Evolutionary conservation across 495 filamentous ascomycete species (phyloP).

Genomic region (Neurospora cerealis): DNA sequence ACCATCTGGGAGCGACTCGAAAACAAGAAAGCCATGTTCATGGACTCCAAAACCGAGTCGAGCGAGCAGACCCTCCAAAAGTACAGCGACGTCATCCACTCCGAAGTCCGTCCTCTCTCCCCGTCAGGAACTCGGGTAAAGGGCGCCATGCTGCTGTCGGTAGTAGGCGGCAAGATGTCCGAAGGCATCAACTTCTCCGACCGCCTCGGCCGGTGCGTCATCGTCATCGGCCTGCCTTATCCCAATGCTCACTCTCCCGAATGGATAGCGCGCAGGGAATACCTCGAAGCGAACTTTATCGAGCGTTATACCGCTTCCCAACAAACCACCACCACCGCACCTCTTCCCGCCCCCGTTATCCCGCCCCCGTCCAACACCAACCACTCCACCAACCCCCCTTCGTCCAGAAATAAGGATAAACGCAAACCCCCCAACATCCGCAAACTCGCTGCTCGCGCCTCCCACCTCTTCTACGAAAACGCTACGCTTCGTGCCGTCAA

Average conservation of each 20-base stretch:
- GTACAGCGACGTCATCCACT: conserved; percentile 61
- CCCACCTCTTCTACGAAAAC: conserved; percentile 74
- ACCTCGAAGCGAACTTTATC: conserved; percentile 63
- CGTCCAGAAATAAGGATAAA: neutral
- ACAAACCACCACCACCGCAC: neutral
- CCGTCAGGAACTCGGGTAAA: neutral
- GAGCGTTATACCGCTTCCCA: conserved; percentile 25
- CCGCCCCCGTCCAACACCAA: neutral
- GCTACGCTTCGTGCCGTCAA: conserved; percentile 95
- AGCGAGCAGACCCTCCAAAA: conserved; percentile 58
- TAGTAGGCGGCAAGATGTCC: conserved; percentile 90
- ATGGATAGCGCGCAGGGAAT: conserved; percentile 85
- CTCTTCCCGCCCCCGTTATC: conserved; percentile 33
- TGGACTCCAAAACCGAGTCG: conserved; percentile 50
- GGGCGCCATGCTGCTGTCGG: conserved; percentile 78
- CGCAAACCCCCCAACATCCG: neutral
- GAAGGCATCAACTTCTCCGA: conserved; percentile 99
- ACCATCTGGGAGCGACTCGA: conserved; percentile 46
- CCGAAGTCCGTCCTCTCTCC: neutral
- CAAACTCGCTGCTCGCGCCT: neutral
- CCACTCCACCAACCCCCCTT: neutral
- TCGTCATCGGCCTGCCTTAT: conserved; percentile 86
- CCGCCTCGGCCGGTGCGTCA: conserved; percentile 72
- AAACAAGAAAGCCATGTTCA: conserved; percentile 55
- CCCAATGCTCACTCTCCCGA: conserved; percentile 83